Percentiles rank a stretch among this genome's conserved stretches.
Conservation (phyloP, 2,329 filamentous ascomycete species). For the Apiospora sp. region DNA sequence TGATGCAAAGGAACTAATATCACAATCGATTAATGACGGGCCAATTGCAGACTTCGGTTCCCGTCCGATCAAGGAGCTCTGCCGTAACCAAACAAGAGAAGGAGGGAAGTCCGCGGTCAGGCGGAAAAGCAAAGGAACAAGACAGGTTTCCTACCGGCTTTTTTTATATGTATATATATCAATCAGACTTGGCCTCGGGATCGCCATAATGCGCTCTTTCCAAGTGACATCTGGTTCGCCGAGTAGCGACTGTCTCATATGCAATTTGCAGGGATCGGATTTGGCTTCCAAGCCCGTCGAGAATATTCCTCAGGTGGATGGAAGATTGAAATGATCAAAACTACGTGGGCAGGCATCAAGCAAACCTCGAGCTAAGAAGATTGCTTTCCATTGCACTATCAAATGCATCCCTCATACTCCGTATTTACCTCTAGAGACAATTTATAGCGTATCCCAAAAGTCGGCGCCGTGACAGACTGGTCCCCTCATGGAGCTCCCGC, state of each 20-base stretch:
- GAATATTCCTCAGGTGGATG: background rate
- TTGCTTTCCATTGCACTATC: background rate
- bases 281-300: constrained; percentile 9
- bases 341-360: background rate
- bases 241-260: constrained; percentile 14
- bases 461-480: background rate
- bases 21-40: constrained; percentile 24
- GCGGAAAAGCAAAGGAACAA: constrained; percentile 10
- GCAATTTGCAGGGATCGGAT: constrained; percentile 21
- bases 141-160: background rate
- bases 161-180: background rate
- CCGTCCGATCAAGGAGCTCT: constrained; percentile 12
- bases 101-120: constrained; percentile 2
- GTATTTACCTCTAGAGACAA: background rate
- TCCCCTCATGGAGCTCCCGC: constrained; percentile 7
- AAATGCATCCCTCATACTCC: background rate
- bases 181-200: background rate
- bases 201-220: constrained; percentile 3
- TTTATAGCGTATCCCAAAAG: background rate
- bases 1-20: constrained; percentile 5
- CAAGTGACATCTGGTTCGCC: constrained; percentile 2
- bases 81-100: background rate
- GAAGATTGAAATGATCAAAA: background rate
- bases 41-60: constrained; percentile 11
- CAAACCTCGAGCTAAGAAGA: background rate